Conservation (phyloP, 1,139 yeast species). For the Kurtzmaniella quercitrusa region DNA sequence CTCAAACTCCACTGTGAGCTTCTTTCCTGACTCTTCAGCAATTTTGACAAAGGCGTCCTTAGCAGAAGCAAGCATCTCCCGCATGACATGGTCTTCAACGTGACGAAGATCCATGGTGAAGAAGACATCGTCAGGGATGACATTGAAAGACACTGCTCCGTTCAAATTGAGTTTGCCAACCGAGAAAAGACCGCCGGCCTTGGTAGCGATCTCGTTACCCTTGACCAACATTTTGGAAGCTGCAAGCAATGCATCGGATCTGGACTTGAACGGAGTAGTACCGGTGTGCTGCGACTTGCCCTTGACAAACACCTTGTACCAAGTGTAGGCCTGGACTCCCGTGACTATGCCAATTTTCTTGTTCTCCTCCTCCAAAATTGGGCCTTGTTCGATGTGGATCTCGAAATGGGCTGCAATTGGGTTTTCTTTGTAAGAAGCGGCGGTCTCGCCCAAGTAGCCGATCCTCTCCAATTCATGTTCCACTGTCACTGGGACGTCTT, state of each 20-base stretch:
- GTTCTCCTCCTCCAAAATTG: constrained; percentile 52
- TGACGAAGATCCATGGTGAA: constrained; percentile 61
- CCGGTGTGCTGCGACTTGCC: constrained; percentile 74
- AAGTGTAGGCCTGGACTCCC: constrained; percentile 64
- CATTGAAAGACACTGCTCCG: constrained; percentile 58
- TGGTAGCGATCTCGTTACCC: constrained; percentile 53
- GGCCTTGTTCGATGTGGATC: constrained; percentile 75
- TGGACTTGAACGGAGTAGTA: constrained; percentile 61
- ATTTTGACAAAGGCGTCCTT: constrained; percentile 33
- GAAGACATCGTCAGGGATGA: constrained; percentile 56
- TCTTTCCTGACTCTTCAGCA: constrained; percentile 18
- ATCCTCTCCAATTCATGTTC: constrained; percentile 51
- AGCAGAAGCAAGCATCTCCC: constrained; percentile 34
- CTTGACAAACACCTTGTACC: constrained; percentile 51
- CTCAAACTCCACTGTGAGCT: constrained; percentile 25
- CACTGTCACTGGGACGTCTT: constrained; percentile 47
- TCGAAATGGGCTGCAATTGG: constrained; percentile 70
- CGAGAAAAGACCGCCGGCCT: constrained; percentile 50
- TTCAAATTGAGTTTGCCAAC: constrained; percentile 53
- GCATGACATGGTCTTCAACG: constrained; percentile 41
- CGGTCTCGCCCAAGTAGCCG: constrained; percentile 53
- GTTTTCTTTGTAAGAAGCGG: constrained; percentile 44
- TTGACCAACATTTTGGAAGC: constrained; percentile 52
- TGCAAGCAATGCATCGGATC: constrained; percentile 60
- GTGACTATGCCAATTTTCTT: constrained; percentile 61